Base-by-base conservation (phyloP, 257 asterid genomes). In the Cynanchum wilfordii region DNA sequence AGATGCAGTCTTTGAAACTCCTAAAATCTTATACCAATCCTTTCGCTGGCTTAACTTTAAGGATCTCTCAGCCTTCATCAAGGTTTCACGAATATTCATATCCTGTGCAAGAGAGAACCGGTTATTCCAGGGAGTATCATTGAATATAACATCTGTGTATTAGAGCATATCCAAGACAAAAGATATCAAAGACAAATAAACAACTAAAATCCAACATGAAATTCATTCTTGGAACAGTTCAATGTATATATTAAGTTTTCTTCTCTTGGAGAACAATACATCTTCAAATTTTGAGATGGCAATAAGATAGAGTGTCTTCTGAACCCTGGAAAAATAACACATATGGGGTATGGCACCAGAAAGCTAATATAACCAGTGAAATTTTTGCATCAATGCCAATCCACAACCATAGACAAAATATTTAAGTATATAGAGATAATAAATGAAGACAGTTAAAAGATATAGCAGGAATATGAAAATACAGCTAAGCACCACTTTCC, bases 1-100 rank as follows among this genome's bases (percentile, higher is more conserved):
- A 20, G 90, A 71, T 13, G 93, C 85, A 45, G 89, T 86, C 80
- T 85, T 95, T 33, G 96, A 85, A 77, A 95, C 70, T 59, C 94
- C 96, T 81, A 90, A 77, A 54, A 95, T 90, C 86, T 90, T 92
- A 92, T 95, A 95, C 96, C 97, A 95, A 79, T 95, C 99, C 87
- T 92, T 95, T 68, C 99, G 84, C 73, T 90, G 88, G 84, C 96
- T 92, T 88, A 92, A 29, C 84, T 92, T 95, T 80, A 95, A 75
- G 24, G 96, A 68, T 79, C 76, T 86, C 85, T 95, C 96, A 11
- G 98, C 98, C 81, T 82, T 89, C 89, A 84, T 84, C 74, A 89
- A 73, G 55, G 82, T 71, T 84, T 90, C 96, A 20, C 89, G 93
- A 47, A 95, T 75, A 57, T 78, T 81, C 95, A 73, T 88, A 81